These are phyloP conservation scores for Clitopilus hobsonii DNA, from an alignment of 768 basidiomycete species.

Conservation along the genomic window DNA sequence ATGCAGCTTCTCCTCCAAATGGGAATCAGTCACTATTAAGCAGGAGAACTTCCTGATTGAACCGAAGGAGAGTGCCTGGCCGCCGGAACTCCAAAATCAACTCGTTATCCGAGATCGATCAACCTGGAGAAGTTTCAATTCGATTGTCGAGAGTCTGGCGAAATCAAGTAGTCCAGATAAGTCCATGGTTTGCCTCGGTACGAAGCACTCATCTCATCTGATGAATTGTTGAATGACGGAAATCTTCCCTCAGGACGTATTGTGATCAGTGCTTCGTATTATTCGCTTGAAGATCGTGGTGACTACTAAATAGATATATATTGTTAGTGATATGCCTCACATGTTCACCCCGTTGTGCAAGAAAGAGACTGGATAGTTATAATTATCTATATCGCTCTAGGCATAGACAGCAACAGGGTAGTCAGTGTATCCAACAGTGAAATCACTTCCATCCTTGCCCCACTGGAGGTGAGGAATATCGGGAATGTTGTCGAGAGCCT, in stretches of 20 bases:
- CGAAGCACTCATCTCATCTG: not conserved
- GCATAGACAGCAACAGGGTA: constrained; percentile 26
- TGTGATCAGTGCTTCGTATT: not conserved
- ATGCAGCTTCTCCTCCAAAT: not conserved
- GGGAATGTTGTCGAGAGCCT: constrained; percentile 27
- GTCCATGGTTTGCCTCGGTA: not conserved
- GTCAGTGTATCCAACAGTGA: constrained; percentile 29
- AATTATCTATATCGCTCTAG: constrained; percentile 5
- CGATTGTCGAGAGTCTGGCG: not conserved
- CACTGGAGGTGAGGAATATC: constrained; percentile 23
- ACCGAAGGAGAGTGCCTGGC: not conserved
- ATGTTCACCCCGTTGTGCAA: too few species aligned
- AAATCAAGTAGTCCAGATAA: not conserved
- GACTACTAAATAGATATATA: not conserved
- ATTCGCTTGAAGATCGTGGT: not conserved
- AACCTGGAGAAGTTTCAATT: not conserved
- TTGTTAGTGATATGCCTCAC: too few species aligned
- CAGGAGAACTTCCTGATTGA: not conserved
- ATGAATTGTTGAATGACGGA: not conserved
- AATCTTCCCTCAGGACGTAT: not conserved
- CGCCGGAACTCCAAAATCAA: not conserved
- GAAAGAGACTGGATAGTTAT: too few species aligned
- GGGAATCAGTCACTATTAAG: not conserved
- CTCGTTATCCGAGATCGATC: not conserved
- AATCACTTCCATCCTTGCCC: constrained; percentile 17